These are phyloP conservation scores for Phytophthora pini DNA, from an alignment of 352 stramenopile genomes.

Conservation along the genomic window DNA sequence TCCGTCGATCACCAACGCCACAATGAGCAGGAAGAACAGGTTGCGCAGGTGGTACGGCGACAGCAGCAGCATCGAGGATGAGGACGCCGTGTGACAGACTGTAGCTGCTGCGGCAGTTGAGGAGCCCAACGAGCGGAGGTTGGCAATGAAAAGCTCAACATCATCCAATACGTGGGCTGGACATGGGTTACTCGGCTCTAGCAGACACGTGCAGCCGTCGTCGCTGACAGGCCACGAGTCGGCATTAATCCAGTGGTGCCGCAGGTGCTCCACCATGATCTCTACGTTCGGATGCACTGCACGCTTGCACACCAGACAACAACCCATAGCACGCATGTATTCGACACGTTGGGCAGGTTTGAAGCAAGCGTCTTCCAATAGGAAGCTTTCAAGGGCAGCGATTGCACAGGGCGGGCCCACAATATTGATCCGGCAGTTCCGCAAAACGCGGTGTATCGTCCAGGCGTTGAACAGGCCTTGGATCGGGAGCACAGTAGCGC, in stretches of 20 bases:
- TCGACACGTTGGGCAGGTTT: conserved; percentile 54
- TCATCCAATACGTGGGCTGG: conserved; percentile 45
- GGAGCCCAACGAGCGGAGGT: conserved; percentile 24
- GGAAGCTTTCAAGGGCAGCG: conserved; percentile 31
- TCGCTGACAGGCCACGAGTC: conserved; percentile 41
- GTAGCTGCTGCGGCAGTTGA: neutral
- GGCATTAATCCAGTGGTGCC: conserved; percentile 44
- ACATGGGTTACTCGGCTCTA: conserved; percentile 21
- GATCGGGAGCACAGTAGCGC: conserved; percentile 52
- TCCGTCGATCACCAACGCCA: conserved; percentile 53
- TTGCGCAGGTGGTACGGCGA: conserved; percentile 44
- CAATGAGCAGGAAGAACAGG: conserved; percentile 52
- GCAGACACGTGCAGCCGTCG: conserved; percentile 41
- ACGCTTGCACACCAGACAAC: conserved; percentile 53
- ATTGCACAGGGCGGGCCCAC: conserved; percentile 50
- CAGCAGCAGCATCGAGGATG: conserved; percentile 10
- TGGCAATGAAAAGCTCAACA: conserved; percentile 38
- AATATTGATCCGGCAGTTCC: conserved; percentile 59
- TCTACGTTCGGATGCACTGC: conserved; percentile 62
- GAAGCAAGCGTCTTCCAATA: conserved; percentile 31
- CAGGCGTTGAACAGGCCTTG: conserved; percentile 57
- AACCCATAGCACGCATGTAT: conserved; percentile 55
- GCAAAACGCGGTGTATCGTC: conserved; percentile 50
- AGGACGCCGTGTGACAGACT: neutral
- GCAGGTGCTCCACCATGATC: conserved; percentile 60